Conservation (phyloP, 2,329 filamentous ascomycete species). For the Ceratocystiopsis brevicomis region DNA sequence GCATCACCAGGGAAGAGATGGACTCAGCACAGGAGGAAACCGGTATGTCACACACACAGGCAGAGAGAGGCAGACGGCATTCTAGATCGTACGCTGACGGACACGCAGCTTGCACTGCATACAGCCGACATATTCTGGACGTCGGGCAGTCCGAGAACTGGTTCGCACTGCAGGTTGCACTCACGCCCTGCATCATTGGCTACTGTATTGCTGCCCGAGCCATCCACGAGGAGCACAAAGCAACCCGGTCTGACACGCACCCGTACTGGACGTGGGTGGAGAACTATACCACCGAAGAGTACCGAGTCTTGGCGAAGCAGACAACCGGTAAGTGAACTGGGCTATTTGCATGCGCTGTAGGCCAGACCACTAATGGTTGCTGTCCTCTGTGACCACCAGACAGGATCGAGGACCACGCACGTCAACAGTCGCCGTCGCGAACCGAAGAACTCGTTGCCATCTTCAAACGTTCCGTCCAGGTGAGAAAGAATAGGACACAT, state of each 20-base stretch:
- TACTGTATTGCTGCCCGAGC: conserved; percentile 64
- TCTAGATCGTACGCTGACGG: not conserved
- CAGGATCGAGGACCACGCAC: conserved; percentile 49
- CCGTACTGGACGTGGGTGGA: conserved; percentile 81
- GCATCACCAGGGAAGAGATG: conserved; percentile 55
- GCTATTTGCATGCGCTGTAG: not conserved
- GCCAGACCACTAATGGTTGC: not conserved
- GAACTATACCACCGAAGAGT: conserved; percentile 71
- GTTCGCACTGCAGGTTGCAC: conserved; percentile 66
- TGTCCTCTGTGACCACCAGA: conserved; percentile 22
- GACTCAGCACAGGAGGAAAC: conserved; percentile 54
- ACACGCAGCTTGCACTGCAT: conserved; percentile 22
- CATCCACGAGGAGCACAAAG: conserved; percentile 38
- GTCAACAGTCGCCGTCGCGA: conserved; percentile 51
- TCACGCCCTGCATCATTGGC: conserved; percentile 78
- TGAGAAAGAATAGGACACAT: conserved; percentile 18
- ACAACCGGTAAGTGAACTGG: conserved; percentile 39
- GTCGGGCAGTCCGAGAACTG: conserved; percentile 75
- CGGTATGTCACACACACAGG: conserved; percentile 28
- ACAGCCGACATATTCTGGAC: conserved; percentile 46
- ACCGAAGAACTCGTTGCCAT: conserved; percentile 71
- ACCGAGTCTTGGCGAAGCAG: conserved; percentile 48
- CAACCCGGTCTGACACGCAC: conserved; percentile 45
- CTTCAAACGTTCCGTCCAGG: conserved; percentile 74
- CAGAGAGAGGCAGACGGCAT: too few species aligned